A percentile compares a stretch with the other conserved stretches of the same genome.
These are phyloP conservation scores for Chenopodium quinoa DNA, from an alignment of 148 eudicot species.

Conservation along the genomic window DNA sequence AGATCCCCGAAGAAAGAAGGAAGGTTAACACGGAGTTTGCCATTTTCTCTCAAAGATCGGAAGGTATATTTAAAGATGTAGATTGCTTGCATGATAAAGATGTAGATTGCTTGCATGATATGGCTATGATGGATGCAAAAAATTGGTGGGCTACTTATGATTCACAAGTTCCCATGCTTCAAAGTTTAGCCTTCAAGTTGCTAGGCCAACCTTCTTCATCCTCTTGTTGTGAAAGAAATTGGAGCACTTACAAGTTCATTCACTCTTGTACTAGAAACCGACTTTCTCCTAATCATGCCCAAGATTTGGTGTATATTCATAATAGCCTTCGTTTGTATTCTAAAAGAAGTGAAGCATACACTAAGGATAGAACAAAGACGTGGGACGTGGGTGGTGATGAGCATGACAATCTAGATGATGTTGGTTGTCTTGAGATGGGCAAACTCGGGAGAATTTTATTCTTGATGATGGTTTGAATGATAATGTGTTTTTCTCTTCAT, in stretches of 20 bases:
- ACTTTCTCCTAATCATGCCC: slow-evolving; percentile 10
- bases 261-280: slow-evolving; percentile 16
- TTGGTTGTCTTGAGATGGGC: background rate
- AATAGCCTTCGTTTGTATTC: slow-evolving; percentile 18
- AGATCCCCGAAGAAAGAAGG: background rate
- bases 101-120: background rate
- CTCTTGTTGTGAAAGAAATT: slow-evolving; percentile 20
- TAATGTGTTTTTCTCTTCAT: too few relatives aligned
- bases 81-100: background rate
- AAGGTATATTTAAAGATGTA: background rate
- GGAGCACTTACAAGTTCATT: slow-evolving; percentile 23
- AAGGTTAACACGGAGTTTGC: slow-evolving; percentile 6
- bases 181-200: slow-evolving; percentile 16
- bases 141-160: slow-evolving; percentile 25
- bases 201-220: slow-evolving; percentile 17
- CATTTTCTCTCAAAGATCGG: background rate
- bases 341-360: background rate
- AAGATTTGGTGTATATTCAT: slow-evolving; percentile 21
- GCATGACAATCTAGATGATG: slow-evolving; percentile 8
- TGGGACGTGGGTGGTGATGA: slow-evolving; percentile 24
- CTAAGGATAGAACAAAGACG: background rate
- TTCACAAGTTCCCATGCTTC: background rate
- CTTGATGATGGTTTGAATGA: too few relatives aligned
- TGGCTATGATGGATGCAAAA: background rate
- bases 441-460: too few relatives aligned